Conservation (phyloP, 805 yeast genomes). For the Nakazawaea anatomiae region DNA sequence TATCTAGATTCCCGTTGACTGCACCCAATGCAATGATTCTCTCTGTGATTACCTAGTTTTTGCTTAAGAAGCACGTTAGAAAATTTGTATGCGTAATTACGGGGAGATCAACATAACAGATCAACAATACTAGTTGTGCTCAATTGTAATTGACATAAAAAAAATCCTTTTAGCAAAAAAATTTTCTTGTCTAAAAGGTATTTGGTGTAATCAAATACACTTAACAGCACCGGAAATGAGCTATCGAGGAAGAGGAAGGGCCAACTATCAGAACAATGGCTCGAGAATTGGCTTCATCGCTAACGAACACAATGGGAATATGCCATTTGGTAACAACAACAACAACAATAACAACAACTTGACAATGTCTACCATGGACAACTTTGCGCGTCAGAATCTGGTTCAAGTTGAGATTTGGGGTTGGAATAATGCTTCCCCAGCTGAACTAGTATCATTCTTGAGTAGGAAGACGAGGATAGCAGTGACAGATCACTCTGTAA, state of each 20-base stretch:
- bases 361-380: slow-evolving; percentile 18
- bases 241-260: slow-evolving; percentile 27
- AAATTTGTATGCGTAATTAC: too few relatives aligned
- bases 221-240: slow-evolving; percentile 12
- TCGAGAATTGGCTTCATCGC: slow-evolving; percentile 12
- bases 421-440: slow-evolving; percentile 76
- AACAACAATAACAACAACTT: slow-evolving; percentile 11
- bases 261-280: slow-evolving; percentile 13
- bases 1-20: too few relatives aligned
- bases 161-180: too few relatives aligned
- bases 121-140: too few relatives aligned
- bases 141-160: too few relatives aligned
- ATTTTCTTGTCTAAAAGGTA: too few relatives aligned
- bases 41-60: too few relatives aligned
- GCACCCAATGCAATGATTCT: too few relatives aligned
- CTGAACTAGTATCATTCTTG: slow-evolving; percentile 64
- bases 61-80: too few relatives aligned
- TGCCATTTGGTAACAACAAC: slow-evolving; percentile 12
- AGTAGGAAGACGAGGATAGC: slow-evolving; percentile 58
- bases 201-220: background rate
- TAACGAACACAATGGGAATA: slow-evolving; percentile 9
- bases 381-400: slow-evolving; percentile 11
- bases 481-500: slow-evolving; percentile 46
- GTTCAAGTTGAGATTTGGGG: slow-evolving; percentile 60
- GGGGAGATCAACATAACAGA: too few relatives aligned